These are phyloP conservation scores for Urochloa ruziziensis DNA, from an alignment of 176 grass and related monocot genomes.

Conservation along the genomic window DNA sequence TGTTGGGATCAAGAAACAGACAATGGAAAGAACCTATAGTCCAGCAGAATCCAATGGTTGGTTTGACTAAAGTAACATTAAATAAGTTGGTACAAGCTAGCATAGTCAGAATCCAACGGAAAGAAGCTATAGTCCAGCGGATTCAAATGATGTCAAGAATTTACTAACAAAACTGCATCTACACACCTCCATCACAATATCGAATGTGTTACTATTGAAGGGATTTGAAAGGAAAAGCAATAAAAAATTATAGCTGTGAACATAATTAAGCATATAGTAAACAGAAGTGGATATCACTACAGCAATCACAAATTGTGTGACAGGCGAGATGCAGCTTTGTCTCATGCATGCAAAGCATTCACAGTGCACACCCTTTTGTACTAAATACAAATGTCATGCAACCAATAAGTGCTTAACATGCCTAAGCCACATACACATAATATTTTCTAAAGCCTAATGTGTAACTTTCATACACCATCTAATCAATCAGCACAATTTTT, in stretches of 20 bases:
- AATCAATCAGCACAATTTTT: neutral
- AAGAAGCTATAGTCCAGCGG: too few species aligned
- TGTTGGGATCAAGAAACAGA: neutral
- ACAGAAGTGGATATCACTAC: constrained; percentile 3
- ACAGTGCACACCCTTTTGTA: neutral
- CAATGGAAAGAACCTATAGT: neutral
- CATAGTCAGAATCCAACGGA: neutral
- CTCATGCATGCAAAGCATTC: neutral
- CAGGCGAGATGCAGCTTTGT: neutral
- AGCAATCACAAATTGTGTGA: constrained; percentile 11
- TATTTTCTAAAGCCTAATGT: neutral
- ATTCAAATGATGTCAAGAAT: neutral
- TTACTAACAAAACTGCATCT: neutral
- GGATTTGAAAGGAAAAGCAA: neutral
- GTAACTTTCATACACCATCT: neutral
- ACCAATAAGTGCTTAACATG: neutral
- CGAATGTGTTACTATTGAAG: too few species aligned
- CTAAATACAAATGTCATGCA: constrained; percentile 1
- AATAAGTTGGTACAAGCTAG: constrained; percentile 16
- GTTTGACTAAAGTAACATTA: neutral
- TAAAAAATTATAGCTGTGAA: neutral
- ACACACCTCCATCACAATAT: too few species aligned
- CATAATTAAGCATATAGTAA: neutral
- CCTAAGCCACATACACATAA: constrained; percentile 15
- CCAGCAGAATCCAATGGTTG: neutral